Base-by-base conservation (phyloP, 768 basidiomycete genomes). In the Podaxis sp. region DNA sequence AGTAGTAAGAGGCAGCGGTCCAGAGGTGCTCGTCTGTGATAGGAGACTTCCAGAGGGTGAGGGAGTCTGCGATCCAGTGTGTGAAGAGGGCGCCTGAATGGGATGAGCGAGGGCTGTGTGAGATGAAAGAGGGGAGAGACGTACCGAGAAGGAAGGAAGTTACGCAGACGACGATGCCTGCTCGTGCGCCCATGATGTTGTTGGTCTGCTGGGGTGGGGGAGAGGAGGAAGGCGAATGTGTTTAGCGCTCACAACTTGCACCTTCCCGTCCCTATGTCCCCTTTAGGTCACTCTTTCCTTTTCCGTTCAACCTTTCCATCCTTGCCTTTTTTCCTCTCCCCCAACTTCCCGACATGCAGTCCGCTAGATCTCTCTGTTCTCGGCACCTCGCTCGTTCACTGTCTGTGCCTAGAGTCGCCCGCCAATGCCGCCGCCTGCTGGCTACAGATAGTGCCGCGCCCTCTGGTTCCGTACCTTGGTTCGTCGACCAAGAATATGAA, bases 11-110 rank as follows among this genome's bases (percentile, higher is more conserved):
- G 6, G 92, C 93, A 2, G 93, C 88, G 7, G 86, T 89, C 88
- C 90, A 92, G 12, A 94, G 80, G 66, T 90, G 85, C 65, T 87
- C 86, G 68, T 94, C 91, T n/a, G 90, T 93, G 67, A 88, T 82
- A 47, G 93, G 91, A 12, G 90, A 85, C 77, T 91, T 93, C 93
- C 93, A 94, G 43, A 94, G 80, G 37, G 93, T 94, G 56, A 93
- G 77, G 1, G 91, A 93, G 79, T 94, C 93, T n/a, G 93, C 93
- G 65, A 92, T 93, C 93, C 93, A 94, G 71, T 94, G 89, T 38
- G 91, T 93, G 72, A 93, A 93, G 4, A 94, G 80, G 51, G 89
- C 78, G 55, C 93, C 92, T 93, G 72, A 13, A 46, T 27, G 57
- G n/a, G 37, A 54, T 57, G 33, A 65, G 63, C 41, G 38, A 7